Percentiles rank a stretch among this genome's conserved stretches.
phyloP scores from a whole-genome alignment of 2,329 filamentous ascomycete genomes.

The Paramyrothecium sp. region DNA sequence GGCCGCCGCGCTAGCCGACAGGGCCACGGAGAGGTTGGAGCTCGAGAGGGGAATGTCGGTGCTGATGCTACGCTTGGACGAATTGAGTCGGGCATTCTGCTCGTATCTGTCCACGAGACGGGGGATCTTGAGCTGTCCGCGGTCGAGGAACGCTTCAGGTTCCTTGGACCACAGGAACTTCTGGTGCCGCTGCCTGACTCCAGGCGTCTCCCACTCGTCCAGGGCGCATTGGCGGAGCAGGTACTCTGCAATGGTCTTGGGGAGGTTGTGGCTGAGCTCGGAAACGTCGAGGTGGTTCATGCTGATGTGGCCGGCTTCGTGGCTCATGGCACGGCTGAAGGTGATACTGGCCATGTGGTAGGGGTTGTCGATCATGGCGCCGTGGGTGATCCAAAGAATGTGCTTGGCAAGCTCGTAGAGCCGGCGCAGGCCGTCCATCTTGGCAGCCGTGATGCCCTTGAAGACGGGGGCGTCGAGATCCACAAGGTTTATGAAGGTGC shows the following conservation, averaged over 20 bases:
- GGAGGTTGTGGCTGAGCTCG: not conserved
- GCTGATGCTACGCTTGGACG: conserved; percentile 3
- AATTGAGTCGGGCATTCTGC: conserved; percentile 7
- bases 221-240: conserved; percentile 6
- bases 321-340: conserved; percentile 5
- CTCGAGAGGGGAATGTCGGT: not conserved
- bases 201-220: conserved; percentile 6
- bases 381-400: conserved; percentile 9
- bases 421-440: conserved; percentile 3
- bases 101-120: conserved; percentile 1
- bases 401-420: conserved; percentile 3
- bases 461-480: conserved; percentile 10
- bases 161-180: conserved; percentile 10
- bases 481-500: conserved; percentile 8
- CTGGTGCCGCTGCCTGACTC: not conserved
- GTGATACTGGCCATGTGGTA: conserved; percentile 7
- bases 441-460: conserved; percentile 2
- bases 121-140: conserved; percentile 5
- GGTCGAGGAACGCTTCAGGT: conserved; percentile 6
- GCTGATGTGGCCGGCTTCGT: conserved; percentile 5
- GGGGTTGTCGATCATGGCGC: conserved; percentile 3
- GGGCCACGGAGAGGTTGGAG: not conserved
- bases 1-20: not conserved
- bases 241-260: conserved; percentile 8
- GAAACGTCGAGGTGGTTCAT: conserved; percentile 9